Base-by-base conservation (phyloP, 768 basidiomycete genomes). In the Phanerochaete sordida region DNA sequence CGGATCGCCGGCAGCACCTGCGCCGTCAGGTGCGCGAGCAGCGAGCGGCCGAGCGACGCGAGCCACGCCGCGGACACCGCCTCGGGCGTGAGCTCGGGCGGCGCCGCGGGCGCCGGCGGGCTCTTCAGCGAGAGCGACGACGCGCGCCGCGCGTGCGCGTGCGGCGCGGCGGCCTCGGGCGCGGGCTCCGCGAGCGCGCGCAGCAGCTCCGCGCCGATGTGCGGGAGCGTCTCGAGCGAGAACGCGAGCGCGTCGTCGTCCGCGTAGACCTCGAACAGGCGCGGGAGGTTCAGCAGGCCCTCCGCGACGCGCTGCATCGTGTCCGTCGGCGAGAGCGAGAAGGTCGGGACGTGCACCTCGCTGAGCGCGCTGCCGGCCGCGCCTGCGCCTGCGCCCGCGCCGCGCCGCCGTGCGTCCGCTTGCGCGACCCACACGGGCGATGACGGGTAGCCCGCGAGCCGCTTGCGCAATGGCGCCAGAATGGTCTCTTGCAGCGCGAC, bases 221-320 rank as follows among this genome's bases (percentile, higher is more conserved):
- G 84, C 0, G 90, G 93, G 11, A 98, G 76, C 5, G 90, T 93
- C 50, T 88, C 85, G 43, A 98, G 77, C 35, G 92, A 93, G 73
- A 95, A 97, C 1, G 87, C 84, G 9, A 98, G 81, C 11, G 93
- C 91, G 61, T 95, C 93, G 70, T 98, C 95, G 59, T 89, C 88
- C 7, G 90, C 92, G 68, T 97, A 96, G 19, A 95, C 90, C 72
- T 98, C 95, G 68, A 98, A 97, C 16, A 98, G 76, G 58, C 95
- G 77, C 1, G 96, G 93, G 2, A 99, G 83, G 74, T 96, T 97
- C 31, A 98, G 79, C 33, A 99, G 75, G n/a, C 95, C 94, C 69
- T 98, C 97, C 2, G 92, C 91, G 31, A 98, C 87, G 59, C 87
- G 85, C 61, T 95, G 91, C 62, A 97, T 87, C 3, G 83, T 86